Base-by-base conservation (phyloP, 441 rosid species). In the Gossypium gossypioides region DNA sequence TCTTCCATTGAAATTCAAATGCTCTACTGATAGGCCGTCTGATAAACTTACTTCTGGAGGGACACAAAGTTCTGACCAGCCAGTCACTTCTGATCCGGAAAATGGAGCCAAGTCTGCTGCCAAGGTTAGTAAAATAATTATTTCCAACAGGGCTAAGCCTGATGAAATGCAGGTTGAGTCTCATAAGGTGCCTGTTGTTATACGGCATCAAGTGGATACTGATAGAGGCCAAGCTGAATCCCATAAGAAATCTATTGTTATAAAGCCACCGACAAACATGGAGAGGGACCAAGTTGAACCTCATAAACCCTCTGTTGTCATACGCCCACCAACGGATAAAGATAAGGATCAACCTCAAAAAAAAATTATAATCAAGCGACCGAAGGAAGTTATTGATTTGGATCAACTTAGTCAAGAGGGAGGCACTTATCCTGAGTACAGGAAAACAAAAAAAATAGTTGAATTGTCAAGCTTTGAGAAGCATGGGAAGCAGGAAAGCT, bases 361-460 rank as follows among this genome's bases (percentile, higher is more conserved):
- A 81, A 93, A 91, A 84, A 83, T 96, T 27, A 85, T 88, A 51
- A 85, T 96, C 74, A 96, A 78, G 81, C 89, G 86, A 59, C 85
- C 97, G 2, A 96, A 88, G 81, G 94, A 91, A 81, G 70, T 85
- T 72, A 68, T 83, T 80, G 96, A 91, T 75, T 78, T 86, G 75
- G 97, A 93, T 81, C 86, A 70, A 86, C 71, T 81, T 69, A 85
- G 94, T 79, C 97, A 83, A 76, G 97, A 95, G 72, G 90, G 87
- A 72, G 83, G 88, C 80, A 69, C 90, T 65, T 87, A 83, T 48
- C 76, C 79, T 72, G 96, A 90, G 78, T 80, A 79, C 74, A 86
- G 88, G 73, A 93, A 96, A 84, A 91, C 87, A 34, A 93, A 90
- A 83, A 96, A 84, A 81, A 88, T 91, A 72, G 86, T 86, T 61